Evolutionary conservation across 1,284 basidiomycete species (phyloP).

Genomic region (Sporisorium sorghi): DNA sequence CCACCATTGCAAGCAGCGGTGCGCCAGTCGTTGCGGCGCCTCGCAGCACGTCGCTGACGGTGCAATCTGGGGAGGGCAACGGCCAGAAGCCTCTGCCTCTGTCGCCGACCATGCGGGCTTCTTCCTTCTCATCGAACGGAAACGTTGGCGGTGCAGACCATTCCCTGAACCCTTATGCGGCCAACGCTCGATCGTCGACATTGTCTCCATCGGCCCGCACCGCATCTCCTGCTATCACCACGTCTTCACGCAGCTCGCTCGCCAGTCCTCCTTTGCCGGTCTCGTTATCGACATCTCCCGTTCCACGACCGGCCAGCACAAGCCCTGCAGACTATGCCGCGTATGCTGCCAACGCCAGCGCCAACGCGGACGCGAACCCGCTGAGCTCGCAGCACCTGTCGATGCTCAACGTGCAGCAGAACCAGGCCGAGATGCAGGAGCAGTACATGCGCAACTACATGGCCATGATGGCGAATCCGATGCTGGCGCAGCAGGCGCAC

Average conservation of each 20-base stretch:
- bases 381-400: conserved; percentile 39
- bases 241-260: conserved; percentile 33
- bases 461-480: conserved; percentile 51
- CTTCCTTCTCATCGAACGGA: conserved; percentile 17
- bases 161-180: not conserved
- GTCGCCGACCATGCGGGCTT: conserved; percentile 9
- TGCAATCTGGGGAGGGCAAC: conserved; percentile 7
- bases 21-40: conserved; percentile 7
- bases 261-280: conserved; percentile 20
- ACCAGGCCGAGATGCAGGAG: conserved; percentile 45
- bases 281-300: conserved; percentile 10
- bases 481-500: conserved; percentile 49
- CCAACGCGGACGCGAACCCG: conserved; percentile 3
- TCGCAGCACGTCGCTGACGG: conserved; percentile 22
- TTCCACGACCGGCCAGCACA: conserved; percentile 29
- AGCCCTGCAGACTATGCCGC: conserved; percentile 1
- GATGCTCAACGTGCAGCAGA: conserved; percentile 37
- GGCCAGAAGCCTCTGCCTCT: conserved; percentile 12
- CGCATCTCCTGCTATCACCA: conserved; percentile 30
- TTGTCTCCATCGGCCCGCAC: conserved; percentile 20
- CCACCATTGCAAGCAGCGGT: conserved; percentile 22
- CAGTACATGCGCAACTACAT: conserved; percentile 55
- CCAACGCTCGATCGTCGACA: conserved; percentile 5
- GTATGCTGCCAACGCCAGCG: not conserved
- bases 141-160: conserved; percentile 1